Evolutionary conservation across 169 alveolate genomes (phyloP), one percentile per base, ranked within the genome.

Genomic region (Eimeria falciformis): DNA sequence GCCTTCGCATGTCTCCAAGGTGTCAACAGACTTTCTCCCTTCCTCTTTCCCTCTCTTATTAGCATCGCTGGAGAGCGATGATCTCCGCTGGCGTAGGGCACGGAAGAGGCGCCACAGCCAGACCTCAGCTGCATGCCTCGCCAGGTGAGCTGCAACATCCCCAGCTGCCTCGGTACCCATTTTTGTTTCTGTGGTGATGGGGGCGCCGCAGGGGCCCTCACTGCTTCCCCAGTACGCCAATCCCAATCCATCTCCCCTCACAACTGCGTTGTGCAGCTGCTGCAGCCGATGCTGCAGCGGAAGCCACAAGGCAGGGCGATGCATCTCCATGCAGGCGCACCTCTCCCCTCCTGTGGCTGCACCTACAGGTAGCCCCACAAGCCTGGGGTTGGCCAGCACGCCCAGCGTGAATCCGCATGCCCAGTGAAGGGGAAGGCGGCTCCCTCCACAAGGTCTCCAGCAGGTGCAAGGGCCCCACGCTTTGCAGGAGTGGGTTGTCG

Each of bases 41-140:
- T 33, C 40, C 40, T 33, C 40, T 33, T 33, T 33, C 2, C 2
- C 40, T 33, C 2, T 33, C 40, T 33, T 33, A 33, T 33, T 2
- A 33, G 40, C 40, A 33, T 33, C 40, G 45, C 12, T 40, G 87
- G 47, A 66, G 87, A 21, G 68, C 29, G 40, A 11, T 0, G 53
- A 17, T 7, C 75, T 18, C 33, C 56, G 62, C 12, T 7, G 78
- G 29, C n/a, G 91, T 43, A 83, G 77, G 27, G 21, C 25, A 21
- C 77, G 11, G 66, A 68, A 45, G 17, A 87, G 75, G n/a, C 56
- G 78, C 86, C 27, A 6, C 5, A 87, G 47, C 92, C 85, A 69
- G 53, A 33, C 17, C 58, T 87, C 75, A 1, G 92, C 86, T n/a
- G 93, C 93, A 14, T 71, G 93, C 29, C 93, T 79, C 2, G 93